Percentiles rank a stretch among this genome's conserved stretches.
These are phyloP conservation scores for Wickerhamiella shivajii DNA, from an alignment of 805 yeast genomes.

Conservation along the genomic window DNA sequence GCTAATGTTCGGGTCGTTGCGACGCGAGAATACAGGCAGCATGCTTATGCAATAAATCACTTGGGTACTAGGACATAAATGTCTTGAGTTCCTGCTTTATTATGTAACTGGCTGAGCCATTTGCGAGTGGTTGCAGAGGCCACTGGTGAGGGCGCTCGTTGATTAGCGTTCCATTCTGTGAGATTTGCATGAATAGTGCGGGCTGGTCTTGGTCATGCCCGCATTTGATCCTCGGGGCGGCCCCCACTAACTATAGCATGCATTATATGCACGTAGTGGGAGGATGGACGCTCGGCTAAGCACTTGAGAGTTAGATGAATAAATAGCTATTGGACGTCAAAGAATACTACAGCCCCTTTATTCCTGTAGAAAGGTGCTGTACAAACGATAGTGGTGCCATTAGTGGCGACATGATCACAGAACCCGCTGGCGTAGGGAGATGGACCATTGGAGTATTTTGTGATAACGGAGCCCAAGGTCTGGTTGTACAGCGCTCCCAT, in stretches of 20 bases:
- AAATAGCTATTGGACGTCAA: background rate
- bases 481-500: slow-evolving; percentile 36
- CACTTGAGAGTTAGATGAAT: background rate
- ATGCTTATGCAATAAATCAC: background rate
- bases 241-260: no score
- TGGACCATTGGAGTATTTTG: slow-evolving; percentile 9
- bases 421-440: background rate
- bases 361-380: background rate
- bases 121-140: no score
- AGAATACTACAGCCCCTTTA: slow-evolving; percentile 1
- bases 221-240: no score
- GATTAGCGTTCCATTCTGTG: no score
- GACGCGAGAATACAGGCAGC: slow-evolving; percentile 6
- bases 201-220: no score
- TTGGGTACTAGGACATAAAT: background rate
- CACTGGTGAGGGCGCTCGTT: no score
- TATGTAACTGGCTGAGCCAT: background rate
- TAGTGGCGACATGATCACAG: slow-evolving; percentile 1
- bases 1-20: slow-evolving; percentile 5
- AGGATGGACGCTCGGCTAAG: background rate
- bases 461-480: slow-evolving; percentile 19
- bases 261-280: no score
- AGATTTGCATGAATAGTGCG: no score
- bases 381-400: slow-evolving; percentile 2
- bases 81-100: background rate